Base-by-base conservation (phyloP, 805 yeast genomes). In the Saturnispora saitoi region DNA sequence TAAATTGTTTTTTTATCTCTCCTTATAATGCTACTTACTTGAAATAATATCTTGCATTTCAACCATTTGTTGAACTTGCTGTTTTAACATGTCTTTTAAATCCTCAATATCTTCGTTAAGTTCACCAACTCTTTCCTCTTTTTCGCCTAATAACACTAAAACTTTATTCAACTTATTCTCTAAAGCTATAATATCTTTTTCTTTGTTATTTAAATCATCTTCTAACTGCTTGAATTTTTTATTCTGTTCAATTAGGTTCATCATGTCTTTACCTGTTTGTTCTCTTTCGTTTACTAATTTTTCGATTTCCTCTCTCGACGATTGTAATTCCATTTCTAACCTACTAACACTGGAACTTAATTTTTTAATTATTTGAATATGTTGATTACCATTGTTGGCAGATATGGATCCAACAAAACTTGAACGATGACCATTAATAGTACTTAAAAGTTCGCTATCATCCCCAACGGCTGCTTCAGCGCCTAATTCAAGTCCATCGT, bases 1-100 rank as follows among this genome's bases (percentile, higher is more conserved):
- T 24, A 24, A 6, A 24, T 9, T 2, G 14, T 22, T n/a, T 15
- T 34, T 34, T 15, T n/a, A n/a, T 15, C 19, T 20, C 19, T 32
- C 19, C 15, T 34, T 34, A 34, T 9, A 17, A 17, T 34, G 17
- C 38, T 34, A 42, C 11, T 42, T 41, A n/a, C 19, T 50, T 49
- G n/a, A 22, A 20, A 56, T 48, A 22, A 53, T 55, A 43, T 62
- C 70, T 54, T 82, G 86, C 57, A 84, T 56, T 39, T 76, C 83
- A 40, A 88, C 80, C 77, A 91, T 74, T 55, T 90, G 93, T 63
- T 86, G 95, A 40, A 91, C 90, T 65, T 91, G 99, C 53, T 76
- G 76, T 52, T 79, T 74, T 63, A 88, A 76, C 70, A 93, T 70
- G 42, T 86, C 95, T 65, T 93, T 93, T 65, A 91, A 71, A 65